A percentile compares a stretch with the other conserved stretches of the same genome.
These are phyloP conservation scores for Cucurbita argyrosperma DNA, from an alignment of 306 rosid species.

Conservation along the genomic window DNA sequence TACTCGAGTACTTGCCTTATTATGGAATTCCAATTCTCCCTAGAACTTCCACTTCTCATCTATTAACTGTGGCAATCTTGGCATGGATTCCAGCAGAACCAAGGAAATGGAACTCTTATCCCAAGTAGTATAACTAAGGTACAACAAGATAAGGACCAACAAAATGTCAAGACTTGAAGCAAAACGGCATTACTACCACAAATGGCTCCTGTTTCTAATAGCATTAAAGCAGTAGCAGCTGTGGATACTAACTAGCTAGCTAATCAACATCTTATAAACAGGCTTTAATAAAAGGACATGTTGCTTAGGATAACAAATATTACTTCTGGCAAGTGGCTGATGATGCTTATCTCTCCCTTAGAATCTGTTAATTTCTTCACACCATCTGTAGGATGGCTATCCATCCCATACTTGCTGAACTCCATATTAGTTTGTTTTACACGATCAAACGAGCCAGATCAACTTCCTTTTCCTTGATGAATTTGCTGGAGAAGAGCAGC, in stretches of 20 bases:
- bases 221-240: neutral
- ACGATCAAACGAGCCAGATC: neutral
- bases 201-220: neutral
- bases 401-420: neutral
- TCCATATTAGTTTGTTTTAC: neutral
- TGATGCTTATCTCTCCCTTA: neutral
- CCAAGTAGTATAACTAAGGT: neutral
- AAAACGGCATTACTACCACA: neutral
- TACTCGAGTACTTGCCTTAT: no score
- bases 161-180: neutral
- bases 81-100: neutral
- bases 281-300: neutral
- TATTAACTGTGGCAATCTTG: no score
- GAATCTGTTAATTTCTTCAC: neutral
- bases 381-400: neutral
- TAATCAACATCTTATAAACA: neutral
- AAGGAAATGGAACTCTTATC: neutral
- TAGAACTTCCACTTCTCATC: no score
- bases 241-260: neutral
- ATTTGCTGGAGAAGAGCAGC: slow-evolving; percentile 91
- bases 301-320: neutral
- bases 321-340: neutral
- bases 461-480: slow-evolving; percentile 78
- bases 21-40: no score
- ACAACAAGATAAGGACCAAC: neutral